Evolutionary conservation across 768 basidiomycete genomes (phyloP).

Genomic region (Amanita rubescens): DNA sequence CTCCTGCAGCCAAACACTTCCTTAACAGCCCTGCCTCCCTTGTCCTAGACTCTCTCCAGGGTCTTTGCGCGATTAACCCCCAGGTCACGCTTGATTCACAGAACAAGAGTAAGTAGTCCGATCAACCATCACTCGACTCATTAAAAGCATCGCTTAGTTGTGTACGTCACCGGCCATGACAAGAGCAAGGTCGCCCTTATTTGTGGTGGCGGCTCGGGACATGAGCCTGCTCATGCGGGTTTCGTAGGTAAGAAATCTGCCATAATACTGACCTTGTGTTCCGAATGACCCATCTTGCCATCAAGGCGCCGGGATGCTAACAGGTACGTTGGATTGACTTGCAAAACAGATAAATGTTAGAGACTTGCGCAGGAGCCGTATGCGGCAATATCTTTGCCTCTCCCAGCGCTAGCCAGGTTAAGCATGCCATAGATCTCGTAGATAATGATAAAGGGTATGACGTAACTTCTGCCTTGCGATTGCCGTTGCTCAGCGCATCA

Average conservation of each 20-base stretch:
- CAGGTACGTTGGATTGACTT: constrained; percentile 34
- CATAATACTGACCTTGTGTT: neutral
- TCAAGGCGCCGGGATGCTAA: constrained; percentile 69
- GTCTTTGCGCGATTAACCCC: constrained; percentile 66
- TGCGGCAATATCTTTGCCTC: constrained; percentile 89
- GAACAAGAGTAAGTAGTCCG: constrained; percentile 53
- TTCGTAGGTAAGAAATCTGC: constrained; percentile 62
- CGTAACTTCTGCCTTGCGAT: neutral
- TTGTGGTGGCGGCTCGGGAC: constrained; percentile 83
- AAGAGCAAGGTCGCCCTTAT: constrained; percentile 66
- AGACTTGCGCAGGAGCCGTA: constrained; percentile 46
- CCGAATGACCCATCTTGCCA: neutral
- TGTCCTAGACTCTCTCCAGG: constrained; percentile 72
- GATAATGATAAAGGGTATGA: constrained; percentile 64
- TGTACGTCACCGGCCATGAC: constrained; percentile 52
- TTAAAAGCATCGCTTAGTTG: constrained; percentile 36
- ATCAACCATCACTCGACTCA: constrained; percentile 2
- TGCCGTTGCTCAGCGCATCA: neutral
- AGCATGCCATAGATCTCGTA: constrained; percentile 70
- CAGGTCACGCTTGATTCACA: constrained; percentile 59
- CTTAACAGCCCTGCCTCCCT: constrained; percentile 62
- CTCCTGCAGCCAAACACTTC: constrained; percentile 60
- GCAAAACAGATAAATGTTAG: neutral
- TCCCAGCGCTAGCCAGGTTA: constrained; percentile 81
- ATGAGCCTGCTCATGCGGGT: constrained; percentile 86